Evolutionary conservation across 805 yeast genomes (phyloP), one percentile per base, ranked within the genome.

Genomic region (Komagataella mondaviorum): DNA sequence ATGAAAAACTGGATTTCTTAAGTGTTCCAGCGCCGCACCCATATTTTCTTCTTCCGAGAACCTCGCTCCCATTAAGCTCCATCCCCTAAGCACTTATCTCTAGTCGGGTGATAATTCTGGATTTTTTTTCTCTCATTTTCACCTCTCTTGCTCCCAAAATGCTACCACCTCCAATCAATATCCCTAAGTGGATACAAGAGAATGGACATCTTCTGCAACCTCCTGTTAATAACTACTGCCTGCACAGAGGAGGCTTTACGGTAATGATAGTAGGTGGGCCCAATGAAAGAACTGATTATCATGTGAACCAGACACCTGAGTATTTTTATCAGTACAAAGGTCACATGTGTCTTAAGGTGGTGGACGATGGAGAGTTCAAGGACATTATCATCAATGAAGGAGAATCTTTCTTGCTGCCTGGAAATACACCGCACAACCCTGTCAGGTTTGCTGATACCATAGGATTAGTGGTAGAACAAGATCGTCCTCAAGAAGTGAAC

Each of bases 241-340:
- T 90, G 24, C 96, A 90, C 65, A 73, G 89, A 48, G 96, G 95
- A 4, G 96, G 96, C 0, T 86, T 85, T 63, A 89, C 96, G 0
- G 88, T 89, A 44, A 90, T 90, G 96, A 71, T 89, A 50, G 95
- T 90, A 1, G 97, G 97, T 14, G 97, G 97, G 0, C 97, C 97
- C 3, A 90, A 90, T 63, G 95, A 83, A 60, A 73, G 97, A 53
- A 89, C 96, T 0, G 97, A 90, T 63, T 90, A 88, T 63, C 97
- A 90, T 61, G 78, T 90, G 49, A 90, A 90, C 62, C 95, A 88
- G 59, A 90, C 97, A 0, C 96, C 97, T 0, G 97, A 90, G 61
- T 90, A 88, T 78, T 90, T 90, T 64, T 81, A 84, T 67, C 91
- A 85, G 73, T 78, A 84, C 63, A 87, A 87, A 65, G 97, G 97